Conservation (phyloP, 805 yeast species). For the Wickerhamomyces chambardii region DNA sequence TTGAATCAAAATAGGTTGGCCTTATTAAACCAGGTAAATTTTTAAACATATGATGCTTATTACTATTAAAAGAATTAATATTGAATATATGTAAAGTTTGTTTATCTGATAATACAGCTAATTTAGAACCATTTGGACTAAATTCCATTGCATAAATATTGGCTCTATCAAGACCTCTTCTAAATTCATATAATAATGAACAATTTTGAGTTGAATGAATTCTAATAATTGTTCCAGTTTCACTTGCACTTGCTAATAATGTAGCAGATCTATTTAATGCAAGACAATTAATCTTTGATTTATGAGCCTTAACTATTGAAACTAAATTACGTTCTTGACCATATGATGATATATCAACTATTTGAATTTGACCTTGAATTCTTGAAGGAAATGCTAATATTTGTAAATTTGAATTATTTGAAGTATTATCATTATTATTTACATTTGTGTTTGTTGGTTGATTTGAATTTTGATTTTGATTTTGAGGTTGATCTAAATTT, state of each 20-base stretch:
- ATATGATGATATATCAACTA: constrained; percentile 62
- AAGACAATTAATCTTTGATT: constrained; percentile 51
- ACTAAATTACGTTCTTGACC: constrained; percentile 57
- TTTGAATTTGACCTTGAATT: constrained; percentile 67
- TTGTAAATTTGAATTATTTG: constrained; percentile 24
- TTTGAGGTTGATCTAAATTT: no score
- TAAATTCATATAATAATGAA: constrained; percentile 67
- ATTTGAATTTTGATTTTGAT: no score
- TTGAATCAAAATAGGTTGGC: constrained; percentile 70
- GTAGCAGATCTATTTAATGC: constrained; percentile 56
- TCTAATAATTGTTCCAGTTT: constrained; percentile 73
- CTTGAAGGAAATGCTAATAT: constrained; percentile 74
- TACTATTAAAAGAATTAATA: constrained; percentile 28
- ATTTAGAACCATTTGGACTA: constrained; percentile 62
- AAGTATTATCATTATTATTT: constrained; percentile 3
- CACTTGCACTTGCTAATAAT: constrained; percentile 73
- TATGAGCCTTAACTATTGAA: constrained; percentile 73
- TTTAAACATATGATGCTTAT: constrained; percentile 59
- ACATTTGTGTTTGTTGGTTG: background rate
- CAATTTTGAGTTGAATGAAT: constrained; percentile 65
- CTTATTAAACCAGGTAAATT: constrained; percentile 47
- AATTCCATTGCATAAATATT: constrained; percentile 75
- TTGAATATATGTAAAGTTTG: constrained; percentile 83
- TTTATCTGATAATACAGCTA: constrained; percentile 86
- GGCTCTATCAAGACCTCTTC: constrained; percentile 88